phyloP scores from a whole-genome alignment of 2,329 filamentous ascomycete species.

The Geosmithia morbida region DNA sequence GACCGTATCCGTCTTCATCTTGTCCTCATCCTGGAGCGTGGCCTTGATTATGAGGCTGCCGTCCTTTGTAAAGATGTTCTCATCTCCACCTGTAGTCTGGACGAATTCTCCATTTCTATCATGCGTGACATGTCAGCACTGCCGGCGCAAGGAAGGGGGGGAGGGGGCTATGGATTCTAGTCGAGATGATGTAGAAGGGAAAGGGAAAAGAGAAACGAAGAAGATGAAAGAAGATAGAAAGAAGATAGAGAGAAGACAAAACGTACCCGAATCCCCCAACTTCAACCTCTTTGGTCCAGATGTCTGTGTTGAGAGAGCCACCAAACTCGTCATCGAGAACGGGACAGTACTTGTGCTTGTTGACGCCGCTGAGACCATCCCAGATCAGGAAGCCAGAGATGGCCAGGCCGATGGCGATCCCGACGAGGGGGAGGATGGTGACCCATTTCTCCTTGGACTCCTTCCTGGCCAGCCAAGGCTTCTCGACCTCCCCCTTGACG shows the following conservation, averaged over 20 bases:
- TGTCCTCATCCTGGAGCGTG: constrained; percentile 54
- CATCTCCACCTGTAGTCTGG: constrained; percentile 53
- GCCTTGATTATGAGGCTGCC: constrained; percentile 62
- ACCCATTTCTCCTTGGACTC: constrained; percentile 79
- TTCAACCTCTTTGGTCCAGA: constrained; percentile 65
- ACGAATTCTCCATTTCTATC: constrained; percentile 68
- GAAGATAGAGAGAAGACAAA: not conserved
- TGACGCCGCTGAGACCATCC: constrained; percentile 58
- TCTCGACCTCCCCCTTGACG: constrained; percentile 57
- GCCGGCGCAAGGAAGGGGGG: too few species aligned
- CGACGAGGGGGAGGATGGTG: constrained; percentile 62
- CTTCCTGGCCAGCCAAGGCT: constrained; percentile 61
- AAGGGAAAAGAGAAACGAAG: not conserved
- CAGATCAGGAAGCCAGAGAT: constrained; percentile 60
- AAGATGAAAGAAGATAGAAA: not conserved
- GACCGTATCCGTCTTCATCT: constrained; percentile 51
- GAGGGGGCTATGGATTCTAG: not conserved
- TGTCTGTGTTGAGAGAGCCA: constrained; percentile 36
- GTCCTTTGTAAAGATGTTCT: constrained; percentile 61
- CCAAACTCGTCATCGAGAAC: constrained; percentile 54
- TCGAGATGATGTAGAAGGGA: not conserved
- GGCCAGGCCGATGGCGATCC: constrained; percentile 52
- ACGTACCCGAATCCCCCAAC: constrained; percentile 63
- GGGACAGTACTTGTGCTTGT: constrained; percentile 59
- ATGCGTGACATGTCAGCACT: constrained; percentile 1